These are phyloP conservation scores for Botryosphaeria dothidea DNA, from an alignment of 2,329 filamentous ascomycete genomes.

Conservation along the genomic window DNA sequence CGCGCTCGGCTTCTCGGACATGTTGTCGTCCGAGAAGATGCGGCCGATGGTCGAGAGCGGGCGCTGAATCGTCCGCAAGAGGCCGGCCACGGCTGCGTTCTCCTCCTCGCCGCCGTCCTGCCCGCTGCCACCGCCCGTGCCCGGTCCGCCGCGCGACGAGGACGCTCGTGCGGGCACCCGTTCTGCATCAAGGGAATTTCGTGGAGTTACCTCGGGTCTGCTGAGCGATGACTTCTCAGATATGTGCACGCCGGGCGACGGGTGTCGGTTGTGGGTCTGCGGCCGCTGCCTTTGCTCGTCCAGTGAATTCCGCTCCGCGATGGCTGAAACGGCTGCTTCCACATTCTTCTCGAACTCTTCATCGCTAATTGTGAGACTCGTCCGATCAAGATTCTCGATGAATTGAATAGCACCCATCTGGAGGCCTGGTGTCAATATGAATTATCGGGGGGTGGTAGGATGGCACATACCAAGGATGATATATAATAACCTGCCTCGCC, in stretches of 20 bases:
- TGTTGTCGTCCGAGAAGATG: conserved; percentile 79
- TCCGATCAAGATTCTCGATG: conserved; percentile 93
- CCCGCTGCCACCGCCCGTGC: neutral
- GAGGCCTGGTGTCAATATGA: conserved; percentile 19
- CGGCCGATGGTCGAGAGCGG: conserved; percentile 89
- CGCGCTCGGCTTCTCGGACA: conserved; percentile 24
- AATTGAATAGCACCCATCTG: conserved; percentile 93
- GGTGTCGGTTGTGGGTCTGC: conserved; percentile 32
- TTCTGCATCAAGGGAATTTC: conserved; percentile 62
- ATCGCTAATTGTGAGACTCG: conserved; percentile 87
- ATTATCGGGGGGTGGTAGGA: neutral
- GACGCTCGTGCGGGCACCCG: conserved; percentile 58
- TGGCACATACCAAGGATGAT: conserved; percentile 71
- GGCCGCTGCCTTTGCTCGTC: conserved; percentile 32
- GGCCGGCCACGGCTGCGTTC: conserved; percentile 76
- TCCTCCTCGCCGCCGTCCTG: conserved; percentile 63
- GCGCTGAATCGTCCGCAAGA: conserved; percentile 87
- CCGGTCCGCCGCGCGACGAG: conserved; percentile 37
- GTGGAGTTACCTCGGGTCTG: conserved; percentile 59
- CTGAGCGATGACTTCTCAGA: conserved; percentile 53
- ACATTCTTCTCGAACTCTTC: conserved; percentile 95
- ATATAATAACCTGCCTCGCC: conserved; percentile 99
- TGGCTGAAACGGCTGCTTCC: conserved; percentile 93
- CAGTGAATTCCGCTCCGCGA: conserved; percentile 81
- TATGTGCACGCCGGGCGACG: conserved; percentile 46